Evolutionary conservation across 805 yeast genomes (phyloP), one percentile per base, ranked within the genome.

Genomic region (Wickerhamomyces sydowiorum): DNA sequence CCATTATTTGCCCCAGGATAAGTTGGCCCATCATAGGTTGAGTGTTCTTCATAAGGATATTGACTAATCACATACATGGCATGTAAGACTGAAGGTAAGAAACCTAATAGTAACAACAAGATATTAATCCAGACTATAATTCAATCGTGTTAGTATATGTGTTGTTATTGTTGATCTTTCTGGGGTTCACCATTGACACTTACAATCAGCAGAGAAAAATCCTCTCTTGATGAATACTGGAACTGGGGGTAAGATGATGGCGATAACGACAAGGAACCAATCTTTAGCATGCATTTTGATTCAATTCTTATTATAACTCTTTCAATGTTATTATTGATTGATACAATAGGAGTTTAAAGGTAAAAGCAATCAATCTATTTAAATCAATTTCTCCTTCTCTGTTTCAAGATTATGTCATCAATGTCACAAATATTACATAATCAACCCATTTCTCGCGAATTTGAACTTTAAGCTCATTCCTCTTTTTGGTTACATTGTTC

Each of bases 181-280:
- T 25, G 24, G 32, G 36, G 4, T 13, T 8, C 18, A 27, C 21
- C 30, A 29, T 24, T 21, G 13, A 15, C 25, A 62, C 68, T 47
- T 46, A 63, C 67, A 76, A 53, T 79, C 86, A 29, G 77, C 73
- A 4, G 82, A 73, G 34, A 52, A 49, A 41, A 70, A 69, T 1
- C 90, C 90, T 52, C 86, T 65, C 60, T 84, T 84, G 47, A 82
- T 57, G 38, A 78, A 71, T 20, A 84, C 90, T 8, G 89, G 84
- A 30, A 83, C 65, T 7, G 88, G 88, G 10, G 91, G 91, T 9
- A 82, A 53, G 56, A 84, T 76, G 43, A 83, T 69, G 2, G 87
- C 86, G 41, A 84, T 54, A 38, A 82, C 69, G 2, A 84, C 88
- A 46, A 81, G 57, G 44, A 82, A 67, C 87, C 88, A 76, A 61